A percentile compares a stretch with the other conserved stretches of the same genome.
These are phyloP conservation scores for Penicillium pancosmium DNA, from an alignment of 495 filamentous ascomycete species.

Conservation along the genomic window DNA sequence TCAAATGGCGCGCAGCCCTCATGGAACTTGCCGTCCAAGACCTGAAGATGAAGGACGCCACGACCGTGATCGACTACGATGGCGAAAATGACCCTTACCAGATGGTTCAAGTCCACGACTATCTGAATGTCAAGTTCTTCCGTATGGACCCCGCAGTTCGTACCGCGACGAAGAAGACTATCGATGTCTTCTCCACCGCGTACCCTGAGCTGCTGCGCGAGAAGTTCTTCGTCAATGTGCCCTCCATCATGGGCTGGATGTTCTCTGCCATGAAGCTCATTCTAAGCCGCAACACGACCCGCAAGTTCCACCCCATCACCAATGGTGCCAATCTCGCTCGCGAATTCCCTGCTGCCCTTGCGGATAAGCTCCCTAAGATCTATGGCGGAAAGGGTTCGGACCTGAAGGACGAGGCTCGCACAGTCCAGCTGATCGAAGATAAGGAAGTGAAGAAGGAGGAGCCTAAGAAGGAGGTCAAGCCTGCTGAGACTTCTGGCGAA, in stretches of 20 bases:
- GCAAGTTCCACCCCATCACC: slow-evolving; percentile 82
- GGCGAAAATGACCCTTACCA: slow-evolving; percentile 75
- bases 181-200: slow-evolving; percentile 71
- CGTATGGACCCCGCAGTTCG: slow-evolving; percentile 70
- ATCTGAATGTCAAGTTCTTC: slow-evolving; percentile 79
- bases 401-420: slow-evolving; percentile 32
- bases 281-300: slow-evolving; percentile 73
- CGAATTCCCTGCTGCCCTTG: slow-evolving; percentile 61
- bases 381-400: slow-evolving; percentile 72
- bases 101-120: slow-evolving; percentile 90
- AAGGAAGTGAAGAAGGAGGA: slow-evolving; percentile 24
- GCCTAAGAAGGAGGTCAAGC: slow-evolving; percentile 17
- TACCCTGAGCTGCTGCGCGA: slow-evolving; percentile 87
- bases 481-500: slow-evolving; percentile 17
- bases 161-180: slow-evolving; percentile 73
- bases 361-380: slow-evolving; percentile 59
- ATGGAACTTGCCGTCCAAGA: slow-evolving; percentile 80
- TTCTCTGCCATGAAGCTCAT: slow-evolving; percentile 79
- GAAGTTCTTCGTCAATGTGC: slow-evolving; percentile 94
- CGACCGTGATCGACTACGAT: slow-evolving; percentile 70
- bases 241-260: slow-evolving; percentile 84
- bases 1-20: slow-evolving; percentile 81
- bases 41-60: slow-evolving; percentile 66
- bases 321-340: slow-evolving; percentile 70
- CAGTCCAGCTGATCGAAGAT: slow-evolving; percentile 32